These are phyloP conservation scores for Hypomontagnella submonticulosa DNA, from an alignment of 495 filamentous ascomycete species.

Conservation along the genomic window DNA sequence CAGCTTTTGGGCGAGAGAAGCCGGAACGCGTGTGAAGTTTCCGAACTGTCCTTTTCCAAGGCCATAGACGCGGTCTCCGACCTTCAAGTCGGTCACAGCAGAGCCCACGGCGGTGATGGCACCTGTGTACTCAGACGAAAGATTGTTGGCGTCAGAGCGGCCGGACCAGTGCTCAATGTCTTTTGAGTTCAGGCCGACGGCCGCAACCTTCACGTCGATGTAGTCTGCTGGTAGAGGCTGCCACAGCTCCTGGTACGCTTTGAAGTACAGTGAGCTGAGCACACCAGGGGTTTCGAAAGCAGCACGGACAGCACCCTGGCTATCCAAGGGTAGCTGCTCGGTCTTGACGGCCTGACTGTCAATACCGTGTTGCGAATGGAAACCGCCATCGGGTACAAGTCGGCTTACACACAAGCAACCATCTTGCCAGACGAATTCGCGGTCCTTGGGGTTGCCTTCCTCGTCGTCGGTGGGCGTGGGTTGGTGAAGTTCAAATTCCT, in stretches of 20 bases:
- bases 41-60: slow-evolving; percentile 48
- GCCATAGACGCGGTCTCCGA: slow-evolving; percentile 48
- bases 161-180: slow-evolving; percentile 42
- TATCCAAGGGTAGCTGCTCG: slow-evolving; percentile 23
- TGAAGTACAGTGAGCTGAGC: slow-evolving; percentile 41
- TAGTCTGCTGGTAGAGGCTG: slow-evolving; percentile 18
- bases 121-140: slow-evolving; percentile 53
- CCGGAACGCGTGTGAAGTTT: slow-evolving; percentile 38
- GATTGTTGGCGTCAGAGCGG: slow-evolving; percentile 32
- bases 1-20: slow-evolving; percentile 41
- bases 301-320: slow-evolving; percentile 28
- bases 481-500: slow-evolving; percentile 18
- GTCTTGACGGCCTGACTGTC: neutral
- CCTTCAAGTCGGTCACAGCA: slow-evolving; percentile 9
- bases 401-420: slow-evolving; percentile 48
- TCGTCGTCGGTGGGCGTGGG: neutral
- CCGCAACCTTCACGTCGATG: slow-evolving; percentile 52
- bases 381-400: slow-evolving; percentile 37
- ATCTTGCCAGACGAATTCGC: slow-evolving; percentile 49
- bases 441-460: slow-evolving; percentile 24
- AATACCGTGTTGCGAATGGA: slow-evolving; percentile 9
- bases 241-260: slow-evolving; percentile 22
- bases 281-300: slow-evolving; percentile 33
- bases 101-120: slow-evolving; percentile 38
- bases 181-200: slow-evolving; percentile 51